These are phyloP conservation scores for Tolypocladium ophioglossoides DNA, from an alignment of 2,329 filamentous ascomycete genomes.

Conservation along the genomic window DNA sequence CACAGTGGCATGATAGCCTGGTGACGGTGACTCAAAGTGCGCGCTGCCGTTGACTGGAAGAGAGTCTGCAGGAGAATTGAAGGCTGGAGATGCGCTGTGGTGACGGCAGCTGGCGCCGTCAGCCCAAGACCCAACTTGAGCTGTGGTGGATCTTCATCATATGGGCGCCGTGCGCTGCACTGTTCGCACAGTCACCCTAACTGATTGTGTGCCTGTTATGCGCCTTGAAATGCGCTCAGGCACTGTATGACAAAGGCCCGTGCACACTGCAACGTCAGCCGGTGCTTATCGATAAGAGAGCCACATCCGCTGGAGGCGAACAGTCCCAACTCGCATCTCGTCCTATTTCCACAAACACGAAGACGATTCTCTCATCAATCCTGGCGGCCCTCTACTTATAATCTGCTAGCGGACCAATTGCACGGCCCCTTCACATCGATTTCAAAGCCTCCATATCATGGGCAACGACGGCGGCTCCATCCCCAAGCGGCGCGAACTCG, in stretches of 20 bases:
- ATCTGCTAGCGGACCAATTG: background rate
- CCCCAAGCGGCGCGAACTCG: slow-evolving; percentile 87
- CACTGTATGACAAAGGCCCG: background rate
- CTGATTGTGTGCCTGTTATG: background rate
- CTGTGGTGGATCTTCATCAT: background rate
- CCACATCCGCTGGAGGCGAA: background rate
- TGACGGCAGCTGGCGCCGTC: background rate
- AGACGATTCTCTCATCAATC: background rate
- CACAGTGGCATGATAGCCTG: background rate
- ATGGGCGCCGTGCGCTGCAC: slow-evolving; percentile 4
- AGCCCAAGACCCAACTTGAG: too few relatives aligned
- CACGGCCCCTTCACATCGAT: background rate
- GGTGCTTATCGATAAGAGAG: background rate
- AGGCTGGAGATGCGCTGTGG: background rate
- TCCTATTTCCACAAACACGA: background rate
- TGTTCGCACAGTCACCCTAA: background rate
- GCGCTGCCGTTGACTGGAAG: background rate
- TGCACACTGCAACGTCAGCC: background rate
- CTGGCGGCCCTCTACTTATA: background rate
- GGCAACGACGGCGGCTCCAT: slow-evolving; percentile 98
- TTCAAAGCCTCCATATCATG: slow-evolving; percentile 39
- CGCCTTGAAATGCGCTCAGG: background rate
- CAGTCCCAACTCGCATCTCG: background rate
- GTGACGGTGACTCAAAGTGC: background rate
- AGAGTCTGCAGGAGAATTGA: background rate